These are phyloP conservation scores for Fusarium sp. DNA, from an alignment of 2,329 filamentous ascomycete genomes.

Conservation along the genomic window DNA sequence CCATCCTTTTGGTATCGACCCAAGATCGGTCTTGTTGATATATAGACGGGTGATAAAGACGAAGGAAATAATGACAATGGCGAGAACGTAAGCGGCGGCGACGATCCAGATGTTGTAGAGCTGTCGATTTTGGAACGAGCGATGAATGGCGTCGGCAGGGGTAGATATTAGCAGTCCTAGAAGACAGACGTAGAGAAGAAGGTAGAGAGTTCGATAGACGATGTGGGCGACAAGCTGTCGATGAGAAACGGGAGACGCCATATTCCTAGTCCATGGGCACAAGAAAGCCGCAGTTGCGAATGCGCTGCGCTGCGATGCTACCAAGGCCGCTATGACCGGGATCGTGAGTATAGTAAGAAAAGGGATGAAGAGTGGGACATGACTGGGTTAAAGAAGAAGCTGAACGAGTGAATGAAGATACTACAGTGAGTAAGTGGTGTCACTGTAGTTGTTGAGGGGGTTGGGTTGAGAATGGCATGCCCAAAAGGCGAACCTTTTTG, in stretches of 20 bases:
- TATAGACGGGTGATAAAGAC: slow-evolving; percentile 87
- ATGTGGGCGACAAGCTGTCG: slow-evolving; percentile 73
- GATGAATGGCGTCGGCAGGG: slow-evolving; percentile 81
- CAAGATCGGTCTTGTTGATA: slow-evolving; percentile 80
- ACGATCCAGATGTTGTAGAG: slow-evolving; percentile 86
- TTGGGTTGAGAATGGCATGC: slow-evolving; percentile 34
- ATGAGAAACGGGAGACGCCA: slow-evolving; percentile 50
- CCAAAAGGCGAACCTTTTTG: slow-evolving; percentile 26
- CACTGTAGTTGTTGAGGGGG: slow-evolving; percentile 29
- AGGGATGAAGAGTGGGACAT: slow-evolving; percentile 36
- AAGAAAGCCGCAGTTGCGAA: slow-evolving; percentile 5
- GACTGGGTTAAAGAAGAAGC: slow-evolving; percentile 36
- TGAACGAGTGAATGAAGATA: slow-evolving; percentile 27
- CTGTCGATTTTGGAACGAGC: slow-evolving; percentile 72
- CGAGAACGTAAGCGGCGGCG: slow-evolving; percentile 76
- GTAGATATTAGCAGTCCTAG: slow-evolving; percentile 79
- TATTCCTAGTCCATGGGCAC: slow-evolving; percentile 24
- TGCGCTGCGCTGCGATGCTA: background rate
- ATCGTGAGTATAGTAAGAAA: slow-evolving; percentile 22
- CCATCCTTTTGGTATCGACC: slow-evolving; percentile 85
- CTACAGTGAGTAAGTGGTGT: slow-evolving; percentile 19
- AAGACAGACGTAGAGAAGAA: slow-evolving; percentile 76
- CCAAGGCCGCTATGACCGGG: slow-evolving; percentile 12
- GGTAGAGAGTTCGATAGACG: slow-evolving; percentile 82
- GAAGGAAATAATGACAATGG: slow-evolving; percentile 73